Conservation (phyloP, 208 protist genomes). For the Leishmania tarentolae region DNA sequence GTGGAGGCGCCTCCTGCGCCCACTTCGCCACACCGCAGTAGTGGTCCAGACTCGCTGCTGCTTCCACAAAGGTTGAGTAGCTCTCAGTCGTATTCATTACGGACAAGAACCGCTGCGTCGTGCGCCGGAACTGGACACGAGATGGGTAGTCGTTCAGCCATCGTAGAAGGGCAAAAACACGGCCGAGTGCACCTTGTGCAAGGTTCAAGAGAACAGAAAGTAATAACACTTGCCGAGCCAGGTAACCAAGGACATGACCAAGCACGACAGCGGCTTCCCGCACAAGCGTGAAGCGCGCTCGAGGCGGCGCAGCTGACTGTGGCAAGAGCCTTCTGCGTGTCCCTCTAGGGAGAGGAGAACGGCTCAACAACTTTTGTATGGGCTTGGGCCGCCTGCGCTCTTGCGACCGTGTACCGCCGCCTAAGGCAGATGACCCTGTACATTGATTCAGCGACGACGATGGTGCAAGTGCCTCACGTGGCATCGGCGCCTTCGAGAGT, state of each 20-base stretch:
- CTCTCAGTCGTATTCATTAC: slow-evolving; percentile 63
- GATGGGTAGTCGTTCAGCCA: slow-evolving; percentile 39
- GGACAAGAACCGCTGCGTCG: slow-evolving; percentile 44
- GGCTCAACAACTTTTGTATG: background rate
- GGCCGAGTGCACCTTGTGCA: slow-evolving; percentile 1
- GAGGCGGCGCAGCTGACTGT: background rate
- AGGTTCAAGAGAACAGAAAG: slow-evolving; percentile 8
- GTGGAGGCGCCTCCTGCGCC: slow-evolving; percentile 32
- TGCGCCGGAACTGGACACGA: slow-evolving; percentile 40
- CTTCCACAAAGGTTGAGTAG: slow-evolving; percentile 42
- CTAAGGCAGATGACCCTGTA: background rate
- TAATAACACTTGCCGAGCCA: background rate
- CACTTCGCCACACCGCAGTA: slow-evolving; percentile 49
- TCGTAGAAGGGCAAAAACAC: slow-evolving; percentile 8
- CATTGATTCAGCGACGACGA: background rate
- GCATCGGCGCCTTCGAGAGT: background rate
- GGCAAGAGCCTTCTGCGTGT: background rate
- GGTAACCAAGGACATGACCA: background rate
- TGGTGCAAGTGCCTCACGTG: background rate
- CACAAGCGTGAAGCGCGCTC: background rate
- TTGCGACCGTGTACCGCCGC: background rate
- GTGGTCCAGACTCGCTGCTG: slow-evolving; percentile 39
- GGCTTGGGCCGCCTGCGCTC: background rate
- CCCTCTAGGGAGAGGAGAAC: background rate
- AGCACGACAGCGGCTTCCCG: background rate